These are phyloP conservation scores for Lipomyces anomalus DNA, from an alignment of 805 yeast genomes.

Conservation along the genomic window DNA sequence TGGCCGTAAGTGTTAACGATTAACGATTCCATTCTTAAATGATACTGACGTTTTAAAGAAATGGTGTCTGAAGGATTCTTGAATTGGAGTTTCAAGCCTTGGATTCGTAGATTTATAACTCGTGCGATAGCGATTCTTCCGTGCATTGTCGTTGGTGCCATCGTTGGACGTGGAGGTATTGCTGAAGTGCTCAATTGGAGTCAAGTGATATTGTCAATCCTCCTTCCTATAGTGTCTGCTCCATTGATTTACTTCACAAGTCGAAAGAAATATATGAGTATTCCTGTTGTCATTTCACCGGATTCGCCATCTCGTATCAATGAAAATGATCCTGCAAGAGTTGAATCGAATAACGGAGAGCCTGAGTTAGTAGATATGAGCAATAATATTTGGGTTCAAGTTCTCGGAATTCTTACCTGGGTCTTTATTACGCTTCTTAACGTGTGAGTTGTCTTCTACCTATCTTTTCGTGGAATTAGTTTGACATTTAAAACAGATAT, in stretches of 20 bases:
- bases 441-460: conserved; percentile 39
- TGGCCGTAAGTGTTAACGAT: too few species aligned
- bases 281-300: conserved; percentile 16
- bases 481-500: conserved; percentile 7
- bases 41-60: too few species aligned
- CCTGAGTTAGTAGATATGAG: conserved; percentile 32
- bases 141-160: conserved; percentile 63
- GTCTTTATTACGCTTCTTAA: conserved; percentile 64
- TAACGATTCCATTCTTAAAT: too few species aligned
- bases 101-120: conserved; percentile 73
- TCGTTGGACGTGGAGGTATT: conserved; percentile 70
- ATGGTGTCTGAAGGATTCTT: conserved; percentile 88
- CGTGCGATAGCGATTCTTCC: conserved; percentile 77
- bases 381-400: conserved; percentile 55
- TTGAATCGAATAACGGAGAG: conserved; percentile 8
- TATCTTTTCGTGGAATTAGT: neutral
- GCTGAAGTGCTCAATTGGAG: conserved; percentile 71
- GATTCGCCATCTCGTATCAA: conserved; percentile 11
- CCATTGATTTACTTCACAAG: conserved; percentile 82
- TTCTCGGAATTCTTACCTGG: conserved; percentile 58
- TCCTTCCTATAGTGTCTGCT: conserved; percentile 78
- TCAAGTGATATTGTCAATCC: conserved; percentile 75
- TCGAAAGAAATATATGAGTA: conserved; percentile 56
- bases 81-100: conserved; percentile 73
- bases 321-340: conserved; percentile 7